Percentiles rank a stretch among this genome's conserved stretches.
Conservation (phyloP, 202 grass and related monocot genomes). For the Schoenoplectus tabernaemontani region DNA sequence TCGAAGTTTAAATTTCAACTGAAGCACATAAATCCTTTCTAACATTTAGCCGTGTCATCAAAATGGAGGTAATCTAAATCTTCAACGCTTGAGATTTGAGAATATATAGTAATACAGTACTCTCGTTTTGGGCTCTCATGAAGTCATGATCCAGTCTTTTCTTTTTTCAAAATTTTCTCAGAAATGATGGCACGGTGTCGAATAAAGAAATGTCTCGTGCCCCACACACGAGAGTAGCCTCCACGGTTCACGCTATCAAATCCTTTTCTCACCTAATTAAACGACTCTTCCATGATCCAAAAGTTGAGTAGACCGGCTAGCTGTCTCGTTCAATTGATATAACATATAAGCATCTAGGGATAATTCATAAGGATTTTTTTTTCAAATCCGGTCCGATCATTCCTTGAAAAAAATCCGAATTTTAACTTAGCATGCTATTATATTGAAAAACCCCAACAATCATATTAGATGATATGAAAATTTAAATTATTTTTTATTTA, state of each 20-base stretch:
- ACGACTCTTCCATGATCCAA: conserved; percentile 23
- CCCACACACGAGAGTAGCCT: conserved; percentile 22
- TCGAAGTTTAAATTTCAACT: neutral
- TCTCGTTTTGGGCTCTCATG: neutral
- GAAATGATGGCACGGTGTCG: neutral
- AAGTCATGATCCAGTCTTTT: neutral
- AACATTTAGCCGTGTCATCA: neutral
- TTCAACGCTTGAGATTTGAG: neutral
- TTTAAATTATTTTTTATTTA: too few relatives aligned
- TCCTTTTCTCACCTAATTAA: neutral
- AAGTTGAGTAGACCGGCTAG: neutral
- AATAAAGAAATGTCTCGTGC: conserved; percentile 10
- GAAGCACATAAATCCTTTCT: neutral
- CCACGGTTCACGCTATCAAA: conserved; percentile 16
- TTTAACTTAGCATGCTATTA: too few relatives aligned
- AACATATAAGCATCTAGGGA: too few relatives aligned
- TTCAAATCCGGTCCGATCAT: too few relatives aligned
- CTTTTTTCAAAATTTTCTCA: neutral
- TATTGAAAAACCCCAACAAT: too few relatives aligned
- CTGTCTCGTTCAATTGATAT: neutral
- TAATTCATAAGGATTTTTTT: too few relatives aligned
- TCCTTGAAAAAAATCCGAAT: too few relatives aligned
- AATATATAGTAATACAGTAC: neutral
- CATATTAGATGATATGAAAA: too few relatives aligned
- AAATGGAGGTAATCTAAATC: neutral